These are phyloP conservation scores for Globisporangium splendens DNA, from an alignment of 352 stramenopile species.

Conservation along the genomic window DNA sequence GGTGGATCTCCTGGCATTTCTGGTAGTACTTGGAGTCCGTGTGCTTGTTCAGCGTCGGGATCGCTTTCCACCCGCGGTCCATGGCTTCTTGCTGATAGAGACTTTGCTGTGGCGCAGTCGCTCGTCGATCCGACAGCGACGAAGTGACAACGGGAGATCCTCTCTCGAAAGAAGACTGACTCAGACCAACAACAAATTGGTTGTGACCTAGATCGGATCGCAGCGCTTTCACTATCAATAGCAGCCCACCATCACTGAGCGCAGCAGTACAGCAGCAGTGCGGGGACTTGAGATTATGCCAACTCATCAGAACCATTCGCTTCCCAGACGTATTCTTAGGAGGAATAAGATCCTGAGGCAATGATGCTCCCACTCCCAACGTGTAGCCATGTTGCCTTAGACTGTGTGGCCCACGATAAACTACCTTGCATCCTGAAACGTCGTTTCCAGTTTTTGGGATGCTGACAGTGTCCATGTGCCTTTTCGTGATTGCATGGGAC, in stretches of 20 bases:
- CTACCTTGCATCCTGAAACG: background rate
- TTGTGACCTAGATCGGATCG: background rate
- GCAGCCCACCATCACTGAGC: background rate
- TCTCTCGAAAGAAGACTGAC: background rate
- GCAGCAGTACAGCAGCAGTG: no score
- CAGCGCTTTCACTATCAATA: no score
- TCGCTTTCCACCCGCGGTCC: constrained; percentile 82
- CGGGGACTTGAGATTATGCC: no score
- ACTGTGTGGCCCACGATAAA: constrained; percentile 2
- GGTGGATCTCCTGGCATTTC: constrained; percentile 82
- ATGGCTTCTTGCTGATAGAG: constrained; percentile 23
- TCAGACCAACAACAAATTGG: background rate
- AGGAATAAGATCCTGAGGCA: constrained; percentile 5
- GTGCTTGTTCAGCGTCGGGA: constrained; percentile 86
- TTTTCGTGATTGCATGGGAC: background rate
- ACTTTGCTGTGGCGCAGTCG: background rate
- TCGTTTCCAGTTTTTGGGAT: background rate
- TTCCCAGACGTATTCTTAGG: constrained; percentile 6
- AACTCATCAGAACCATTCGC: no score
- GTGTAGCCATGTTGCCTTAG: background rate
- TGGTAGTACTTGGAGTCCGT: constrained; percentile 86
- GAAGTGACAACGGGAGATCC: constrained; percentile 3
- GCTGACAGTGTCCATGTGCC: constrained; percentile 5
- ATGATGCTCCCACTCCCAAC: background rate
- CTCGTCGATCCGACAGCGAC: constrained; percentile 4